Evolutionary conservation across 805 yeast genomes (phyloP), one percentile per base, ranked within the genome.

Genomic region (Starmerella apicola): DNA sequence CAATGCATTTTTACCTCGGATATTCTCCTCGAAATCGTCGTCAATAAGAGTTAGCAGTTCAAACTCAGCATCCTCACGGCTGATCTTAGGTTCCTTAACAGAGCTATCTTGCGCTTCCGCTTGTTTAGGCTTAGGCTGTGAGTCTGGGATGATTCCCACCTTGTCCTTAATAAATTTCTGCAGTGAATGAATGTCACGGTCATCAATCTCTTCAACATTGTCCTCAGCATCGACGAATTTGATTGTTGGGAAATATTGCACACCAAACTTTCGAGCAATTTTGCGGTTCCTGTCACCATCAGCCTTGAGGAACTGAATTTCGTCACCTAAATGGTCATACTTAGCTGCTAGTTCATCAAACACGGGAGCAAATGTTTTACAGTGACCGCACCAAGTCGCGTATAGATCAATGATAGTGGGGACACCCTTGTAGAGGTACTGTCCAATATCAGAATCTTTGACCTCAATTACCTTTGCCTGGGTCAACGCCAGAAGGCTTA

Each of bases 331-430:
- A 32, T 76, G 76, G 40, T 65, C 71, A 58, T 70, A 81, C 37
- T 73, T 51, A 26, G 66, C 76, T 36, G 91, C 88, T 51, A 85
- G 68, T 55, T 83, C 86, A 59, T 81, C 91, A 66, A 73, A 84
- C 38, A 68, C 67, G 52, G 95, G 95, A 28, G 86, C 86, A 62
- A 85, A 70, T 61, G 71, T 78, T 68, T 82, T 83, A 67, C 95
- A 84, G 66, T 85, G 95, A 33, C 94, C 86, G 70, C 95, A 84
- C 95, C 95, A 85, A 62, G 88, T 65, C 30, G 79, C 78, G 51
- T 69, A 73, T 53, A 79, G 70, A 57, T 81, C 76, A 44, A 81
- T 78, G 45, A 81, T 67, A 1, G 84, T 64, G 43, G 74, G 74
- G 56, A 77, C 73, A n/a, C 72, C 77, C 0, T 77, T 66, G n/a